phyloP scores from a whole-genome alignment of 1,284 basidiomycete genomes.

The Ceratobasidium sp. region DNA sequence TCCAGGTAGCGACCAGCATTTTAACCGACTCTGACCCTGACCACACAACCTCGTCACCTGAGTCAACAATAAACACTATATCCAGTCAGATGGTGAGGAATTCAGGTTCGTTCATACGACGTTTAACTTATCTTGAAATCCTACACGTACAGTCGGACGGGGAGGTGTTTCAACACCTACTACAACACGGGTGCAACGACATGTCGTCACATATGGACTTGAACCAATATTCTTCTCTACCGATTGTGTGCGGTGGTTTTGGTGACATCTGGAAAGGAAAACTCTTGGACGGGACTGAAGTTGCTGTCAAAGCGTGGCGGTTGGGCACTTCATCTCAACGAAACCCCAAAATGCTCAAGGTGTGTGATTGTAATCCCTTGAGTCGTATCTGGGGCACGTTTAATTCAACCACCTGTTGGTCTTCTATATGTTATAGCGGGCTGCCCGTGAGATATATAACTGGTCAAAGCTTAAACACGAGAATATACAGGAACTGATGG shows the following conservation, averaged over 20 bases:
- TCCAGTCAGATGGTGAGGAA: too few relatives aligned
- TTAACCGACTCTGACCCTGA: too few relatives aligned
- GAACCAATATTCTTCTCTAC: background rate
- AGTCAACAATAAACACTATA: too few relatives aligned
- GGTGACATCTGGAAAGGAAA: background rate
- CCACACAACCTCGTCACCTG: too few relatives aligned
- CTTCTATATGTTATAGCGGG: background rate
- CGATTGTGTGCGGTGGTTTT: background rate
- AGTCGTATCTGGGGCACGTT: background rate
- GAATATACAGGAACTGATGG: background rate
- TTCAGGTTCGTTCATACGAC: too few relatives aligned
- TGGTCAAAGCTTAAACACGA: background rate
- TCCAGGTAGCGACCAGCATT: too few relatives aligned
- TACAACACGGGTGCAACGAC: background rate
- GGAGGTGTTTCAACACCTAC: background rate
- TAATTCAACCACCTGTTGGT: background rate
- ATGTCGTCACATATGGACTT: background rate
- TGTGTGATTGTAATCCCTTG: background rate
- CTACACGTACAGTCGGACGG: background rate
- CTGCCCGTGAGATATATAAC: background rate
- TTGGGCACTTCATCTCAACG: too few relatives aligned
- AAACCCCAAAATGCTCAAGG: too few relatives aligned
- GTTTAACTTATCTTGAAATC: too few relatives aligned
- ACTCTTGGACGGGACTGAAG: background rate
- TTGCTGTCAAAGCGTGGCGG: constrained; percentile 2